phyloP scores from a whole-genome alignment of 495 filamentous ascomycete species.

The Lasiosphaeriaceae sp. region DNA sequence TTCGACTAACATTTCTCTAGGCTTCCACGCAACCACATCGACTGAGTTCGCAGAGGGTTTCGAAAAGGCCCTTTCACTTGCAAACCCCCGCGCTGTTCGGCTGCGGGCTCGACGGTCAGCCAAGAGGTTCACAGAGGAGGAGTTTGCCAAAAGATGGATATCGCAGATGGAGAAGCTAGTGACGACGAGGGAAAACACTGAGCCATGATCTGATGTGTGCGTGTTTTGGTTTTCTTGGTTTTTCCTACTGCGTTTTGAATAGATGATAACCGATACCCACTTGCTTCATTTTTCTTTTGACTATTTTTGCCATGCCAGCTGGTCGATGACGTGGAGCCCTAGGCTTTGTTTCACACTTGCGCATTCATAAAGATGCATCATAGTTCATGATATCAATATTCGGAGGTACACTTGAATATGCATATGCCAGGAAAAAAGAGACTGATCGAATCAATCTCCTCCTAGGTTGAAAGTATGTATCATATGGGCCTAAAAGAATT shows the following conservation, averaged over 20 bases:
- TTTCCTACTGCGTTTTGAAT: neutral
- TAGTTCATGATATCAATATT: too few relatives aligned
- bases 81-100: constrained; percentile 62
- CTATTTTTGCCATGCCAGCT: neutral
- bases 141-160: constrained; percentile 74
- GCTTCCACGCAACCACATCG: constrained; percentile 76
- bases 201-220: neutral
- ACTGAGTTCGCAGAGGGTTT: constrained; percentile 76
- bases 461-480: too few relatives aligned
- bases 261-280: neutral
- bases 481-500: too few relatives aligned
- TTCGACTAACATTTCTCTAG: constrained; percentile 35
- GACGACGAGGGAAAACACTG: neutral
- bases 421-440: too few relatives aligned
- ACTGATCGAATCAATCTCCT: too few relatives aligned
- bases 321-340: too few relatives aligned
- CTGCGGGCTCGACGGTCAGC: constrained; percentile 70
- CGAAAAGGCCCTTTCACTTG: constrained; percentile 66
- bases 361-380: too few relatives aligned
- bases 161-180: constrained; percentile 68
- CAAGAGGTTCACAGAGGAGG: constrained; percentile 79
- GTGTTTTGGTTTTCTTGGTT: neutral
- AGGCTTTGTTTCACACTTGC: too few relatives aligned
- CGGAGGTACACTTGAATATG: too few relatives aligned
- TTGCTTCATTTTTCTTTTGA: neutral